A percentile compares a stretch with the other conserved stretches of the same genome.
These are phyloP conservation scores for Teratosphaeria pseudoeucalypti DNA, from an alignment of 2,329 filamentous ascomycete species.

Conservation along the genomic window DNA sequence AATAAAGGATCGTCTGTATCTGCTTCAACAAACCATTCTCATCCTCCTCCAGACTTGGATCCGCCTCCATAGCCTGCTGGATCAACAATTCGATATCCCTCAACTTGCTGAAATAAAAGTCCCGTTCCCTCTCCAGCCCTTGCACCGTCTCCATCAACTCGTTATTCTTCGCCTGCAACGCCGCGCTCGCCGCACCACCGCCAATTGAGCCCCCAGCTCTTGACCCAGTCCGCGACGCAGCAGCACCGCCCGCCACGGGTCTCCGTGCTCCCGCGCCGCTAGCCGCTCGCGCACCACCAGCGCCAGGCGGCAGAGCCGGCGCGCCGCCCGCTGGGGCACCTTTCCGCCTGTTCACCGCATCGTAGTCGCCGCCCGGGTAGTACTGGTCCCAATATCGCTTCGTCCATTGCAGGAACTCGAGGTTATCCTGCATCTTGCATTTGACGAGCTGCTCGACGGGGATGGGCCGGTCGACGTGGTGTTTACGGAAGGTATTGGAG, in stretches of 20 bases:
- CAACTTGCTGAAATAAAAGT: constrained; percentile 99
- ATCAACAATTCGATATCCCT: constrained; percentile 92
- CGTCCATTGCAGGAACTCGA: constrained; percentile 95
- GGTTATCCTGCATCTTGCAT: constrained; percentile 99
- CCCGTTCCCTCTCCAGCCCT: constrained; percentile 87
- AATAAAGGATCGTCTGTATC: constrained; percentile 95
- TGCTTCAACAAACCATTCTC: constrained; percentile 87
- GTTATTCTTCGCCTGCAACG: constrained; percentile 72
- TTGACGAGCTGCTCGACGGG: constrained; percentile 84
- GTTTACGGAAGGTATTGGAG: constrained; percentile 77
- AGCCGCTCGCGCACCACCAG: constrained; percentile 42
- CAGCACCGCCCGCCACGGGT: constrained; percentile 39
- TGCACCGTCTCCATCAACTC: constrained; percentile 91
- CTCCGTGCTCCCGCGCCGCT: constrained; percentile 44
- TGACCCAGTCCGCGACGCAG: constrained; percentile 36
- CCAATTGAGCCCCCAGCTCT: constrained; percentile 30
- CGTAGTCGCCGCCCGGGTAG: constrained; percentile 94
- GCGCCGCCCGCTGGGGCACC: constrained; percentile 53
- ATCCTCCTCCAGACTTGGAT: constrained; percentile 87
- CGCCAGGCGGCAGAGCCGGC: constrained; percentile 22
- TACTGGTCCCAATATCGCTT: constrained; percentile 98
- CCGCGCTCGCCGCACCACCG: constrained; percentile 50
- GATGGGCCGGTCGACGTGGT: constrained; percentile 80
- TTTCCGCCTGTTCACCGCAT: constrained; percentile 76
- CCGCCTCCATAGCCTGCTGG: constrained; percentile 84